phyloP scores from a whole-genome alignment of 257 asterid species.

The Gentiana macrophylla region DNA sequence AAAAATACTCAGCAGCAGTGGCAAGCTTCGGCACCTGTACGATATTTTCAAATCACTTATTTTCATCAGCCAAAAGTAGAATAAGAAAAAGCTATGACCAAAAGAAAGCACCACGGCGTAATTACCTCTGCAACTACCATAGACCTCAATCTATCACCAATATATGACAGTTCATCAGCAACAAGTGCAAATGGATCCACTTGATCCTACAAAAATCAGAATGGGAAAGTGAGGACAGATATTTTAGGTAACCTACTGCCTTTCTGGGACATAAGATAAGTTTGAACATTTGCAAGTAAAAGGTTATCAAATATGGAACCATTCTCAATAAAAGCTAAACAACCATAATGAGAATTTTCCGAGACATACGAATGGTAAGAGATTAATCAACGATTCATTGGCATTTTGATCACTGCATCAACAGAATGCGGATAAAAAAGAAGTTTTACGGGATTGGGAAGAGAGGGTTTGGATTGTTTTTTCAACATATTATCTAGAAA shows the following conservation, averaged over 20 bases:
- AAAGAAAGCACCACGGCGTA: neutral
- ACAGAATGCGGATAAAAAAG: no score
- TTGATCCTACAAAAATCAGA: slow-evolving; percentile 46
- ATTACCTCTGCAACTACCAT: slow-evolving; percentile 96
- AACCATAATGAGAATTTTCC: neutral
- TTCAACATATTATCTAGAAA: no score
- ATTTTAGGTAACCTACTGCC: neutral
- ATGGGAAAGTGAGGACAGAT: neutral
- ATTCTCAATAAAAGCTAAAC: neutral
- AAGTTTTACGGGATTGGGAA: no score
- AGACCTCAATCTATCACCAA: slow-evolving; percentile 78
- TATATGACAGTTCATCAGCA: slow-evolving; percentile 80
- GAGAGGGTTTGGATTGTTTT: no score
- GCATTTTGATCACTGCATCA: no score
- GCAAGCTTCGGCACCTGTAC: slow-evolving; percentile 94
- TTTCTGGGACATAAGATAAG: neutral
- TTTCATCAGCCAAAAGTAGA: neutral
- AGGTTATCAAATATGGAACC: neutral
- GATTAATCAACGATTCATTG: no score
- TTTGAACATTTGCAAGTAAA: neutral
- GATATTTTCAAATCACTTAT: neutral
- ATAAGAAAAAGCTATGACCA: neutral
- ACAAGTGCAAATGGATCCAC: slow-evolving; percentile 93
- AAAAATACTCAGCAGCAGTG: slow-evolving; percentile 93
- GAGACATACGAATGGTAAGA: neutral